phyloP scores from a whole-genome alignment of 192 early-diverging fungal genomes.

The Coemansia sp. region DNA sequence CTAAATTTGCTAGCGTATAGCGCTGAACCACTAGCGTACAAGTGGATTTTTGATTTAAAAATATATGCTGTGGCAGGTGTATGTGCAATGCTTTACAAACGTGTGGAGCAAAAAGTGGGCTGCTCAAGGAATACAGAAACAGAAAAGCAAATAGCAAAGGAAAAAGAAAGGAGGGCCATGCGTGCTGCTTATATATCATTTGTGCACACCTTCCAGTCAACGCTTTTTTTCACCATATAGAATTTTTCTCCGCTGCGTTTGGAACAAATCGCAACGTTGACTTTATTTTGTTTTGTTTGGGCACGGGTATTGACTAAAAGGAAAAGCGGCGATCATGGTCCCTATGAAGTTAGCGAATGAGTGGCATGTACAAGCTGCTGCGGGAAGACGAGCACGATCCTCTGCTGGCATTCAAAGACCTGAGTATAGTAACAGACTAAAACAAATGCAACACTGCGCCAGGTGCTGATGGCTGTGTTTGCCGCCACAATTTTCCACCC shows the following conservation, averaged over 20 bases:
- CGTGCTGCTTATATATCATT: background rate
- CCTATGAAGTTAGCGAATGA: background rate
- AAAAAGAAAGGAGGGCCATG: background rate
- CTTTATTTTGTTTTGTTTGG: background rate
- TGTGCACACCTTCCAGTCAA: background rate
- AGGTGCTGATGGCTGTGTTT: no score
- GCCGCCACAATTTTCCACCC: no score
- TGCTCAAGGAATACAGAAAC: background rate
- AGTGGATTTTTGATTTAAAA: background rate
- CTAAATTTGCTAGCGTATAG: background rate
- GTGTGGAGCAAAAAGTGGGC: background rate
- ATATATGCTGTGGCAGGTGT: background rate
- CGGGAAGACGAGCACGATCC: background rate
- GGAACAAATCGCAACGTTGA: background rate
- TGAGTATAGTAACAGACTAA: no score
- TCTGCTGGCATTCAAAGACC: no score
- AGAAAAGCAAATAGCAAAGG: background rate
- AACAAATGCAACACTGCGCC: no score
- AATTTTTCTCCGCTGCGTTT: no score
- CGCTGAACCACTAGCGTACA: background rate
- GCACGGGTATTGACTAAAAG: slow-evolving; percentile 3
- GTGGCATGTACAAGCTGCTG: background rate
- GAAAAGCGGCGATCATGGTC: slow-evolving; percentile 5
- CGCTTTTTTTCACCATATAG: background rate
- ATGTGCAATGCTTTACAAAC: slow-evolving; percentile 8